Conservation (phyloP, 768 basidiomycete species). For the Xerocomellus chrysenteron region DNA sequence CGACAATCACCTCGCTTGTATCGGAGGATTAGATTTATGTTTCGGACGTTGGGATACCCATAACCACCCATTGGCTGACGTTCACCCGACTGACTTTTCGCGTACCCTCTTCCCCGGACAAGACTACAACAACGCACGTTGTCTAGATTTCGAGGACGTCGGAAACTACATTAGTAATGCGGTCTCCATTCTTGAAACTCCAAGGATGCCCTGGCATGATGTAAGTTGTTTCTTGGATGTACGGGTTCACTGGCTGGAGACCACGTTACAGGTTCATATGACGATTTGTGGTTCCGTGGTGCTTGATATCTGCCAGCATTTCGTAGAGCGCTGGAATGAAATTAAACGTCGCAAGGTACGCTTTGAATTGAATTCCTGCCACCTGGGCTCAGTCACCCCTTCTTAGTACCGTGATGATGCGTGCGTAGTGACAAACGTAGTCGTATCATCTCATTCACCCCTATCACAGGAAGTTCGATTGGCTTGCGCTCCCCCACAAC, state of each 20-base stretch:
- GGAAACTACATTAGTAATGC: slow-evolving; percentile 71
- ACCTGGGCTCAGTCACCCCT: slow-evolving; percentile 3
- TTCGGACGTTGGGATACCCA: slow-evolving; percentile 98
- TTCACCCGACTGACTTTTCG: slow-evolving; percentile 81
- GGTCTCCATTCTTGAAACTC: slow-evolving; percentile 63
- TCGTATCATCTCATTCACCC: slow-evolving; percentile 3
- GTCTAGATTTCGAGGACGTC: slow-evolving; percentile 84
- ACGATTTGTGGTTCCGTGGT: slow-evolving; percentile 79
- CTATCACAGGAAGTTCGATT: slow-evolving; percentile 46
- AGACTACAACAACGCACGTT: slow-evolving; percentile 90
- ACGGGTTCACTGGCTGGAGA: background rate
- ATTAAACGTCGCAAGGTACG: slow-evolving; percentile 78
- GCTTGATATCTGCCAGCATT: slow-evolving; percentile 91
- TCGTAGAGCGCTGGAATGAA: slow-evolving; percentile 89
- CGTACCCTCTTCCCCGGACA: slow-evolving; percentile 89
- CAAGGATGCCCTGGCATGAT: slow-evolving; percentile 96
- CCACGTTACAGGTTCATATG: slow-evolving; percentile 65
- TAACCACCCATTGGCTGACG: slow-evolving; percentile 87
- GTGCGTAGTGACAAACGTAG: slow-evolving; percentile 37
- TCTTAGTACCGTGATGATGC: slow-evolving; percentile 37
- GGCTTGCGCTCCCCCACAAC: slow-evolving; percentile 82
- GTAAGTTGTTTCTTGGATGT: slow-evolving; percentile 43
- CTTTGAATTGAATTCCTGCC: background rate
- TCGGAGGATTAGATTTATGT: slow-evolving; percentile 94
- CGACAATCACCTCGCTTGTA: slow-evolving; percentile 81